Conservation (phyloP, 139 green algal species). For the Chlamydomonas schloesseri region DNA sequence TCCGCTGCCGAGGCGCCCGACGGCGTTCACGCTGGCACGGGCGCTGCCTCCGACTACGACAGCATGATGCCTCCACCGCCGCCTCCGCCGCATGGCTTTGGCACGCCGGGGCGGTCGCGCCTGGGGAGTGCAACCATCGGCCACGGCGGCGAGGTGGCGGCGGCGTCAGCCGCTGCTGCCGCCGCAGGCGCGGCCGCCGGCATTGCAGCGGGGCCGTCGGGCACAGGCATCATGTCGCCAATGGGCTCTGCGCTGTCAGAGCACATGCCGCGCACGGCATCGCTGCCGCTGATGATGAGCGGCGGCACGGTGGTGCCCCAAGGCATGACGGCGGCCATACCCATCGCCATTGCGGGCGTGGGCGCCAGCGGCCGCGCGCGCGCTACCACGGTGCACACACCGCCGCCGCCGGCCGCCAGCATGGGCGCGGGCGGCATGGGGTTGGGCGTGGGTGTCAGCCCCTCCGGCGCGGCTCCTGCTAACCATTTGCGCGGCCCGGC, state of each 20-base stretch:
- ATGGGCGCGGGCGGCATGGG: background rate
- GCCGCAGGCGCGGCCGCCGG: no score
- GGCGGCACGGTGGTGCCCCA: background rate
- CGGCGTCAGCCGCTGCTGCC: background rate
- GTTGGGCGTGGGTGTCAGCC: background rate
- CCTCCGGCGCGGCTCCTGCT: no score
- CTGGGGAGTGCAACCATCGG: background rate
- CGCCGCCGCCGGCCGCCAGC: background rate
- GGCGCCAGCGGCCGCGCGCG: constrained; percentile 12
- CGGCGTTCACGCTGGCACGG: no score
- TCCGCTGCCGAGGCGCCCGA: background rate
- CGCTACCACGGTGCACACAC: constrained; percentile 6
- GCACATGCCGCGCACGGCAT: constrained; percentile 10
- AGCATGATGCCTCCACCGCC: background rate
- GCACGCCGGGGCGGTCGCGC: background rate
- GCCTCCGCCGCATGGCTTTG: background rate
- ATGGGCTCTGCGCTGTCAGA: background rate
- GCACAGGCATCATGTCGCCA: background rate
- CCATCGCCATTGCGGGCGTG: constrained; percentile 29
- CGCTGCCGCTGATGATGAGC: constrained; percentile 21
- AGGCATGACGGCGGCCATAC: background rate
- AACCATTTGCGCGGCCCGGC: background rate
- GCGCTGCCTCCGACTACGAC: no score
- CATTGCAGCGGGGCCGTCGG: no score
- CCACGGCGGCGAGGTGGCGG: background rate